Base-by-base conservation (phyloP, 352 stramenopile genomes). In the Phytophthora vignae region DNA sequence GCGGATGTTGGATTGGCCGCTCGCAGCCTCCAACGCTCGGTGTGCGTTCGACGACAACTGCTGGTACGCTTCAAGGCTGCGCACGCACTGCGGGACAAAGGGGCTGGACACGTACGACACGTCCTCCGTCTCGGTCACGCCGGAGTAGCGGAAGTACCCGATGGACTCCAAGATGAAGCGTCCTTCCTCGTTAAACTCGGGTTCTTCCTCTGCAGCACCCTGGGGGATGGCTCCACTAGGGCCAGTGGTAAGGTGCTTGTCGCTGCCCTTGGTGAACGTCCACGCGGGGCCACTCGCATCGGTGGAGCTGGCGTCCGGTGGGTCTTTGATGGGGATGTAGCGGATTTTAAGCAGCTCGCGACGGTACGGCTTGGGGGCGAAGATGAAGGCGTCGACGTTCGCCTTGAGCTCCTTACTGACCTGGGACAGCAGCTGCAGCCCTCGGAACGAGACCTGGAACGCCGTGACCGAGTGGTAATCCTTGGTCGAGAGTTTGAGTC, bases 61-160 rank as follows among this genome's bases (percentile, higher is more conserved):
- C 33, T 84, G 81, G 38, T 79, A 83, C n/a, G 91, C 77, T 31
- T 96, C 94, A 8, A 85, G 82, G 55, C 96, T 95, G 19, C 96
- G 88, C 8, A 99, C 82, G 72, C 95, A 98, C 60, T 98, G 92
- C 9, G 96, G 96, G 17, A 99, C 91, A 65, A 99, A 99, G 5
- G 96, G 92, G 9, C 82, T 97, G 33, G 91, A 98, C 1, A 99
- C 96, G 61, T 99, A 99, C 21, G 92, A 98, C 21, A 99, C 94
- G 73, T 98, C 94, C 68, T 99, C 96, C 3, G 84, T 98, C 60
- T 99, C 94, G n/a, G 94, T 99, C 6, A 98, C 96, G 11, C 93
- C 96, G 14, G 90, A 98, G 62, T 97, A 94, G 12, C 89, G 88
- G 56, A 87, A 89, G 73, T 98, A 99, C 2, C 91, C 95, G 65